These are phyloP conservation scores for Pseudopithomyces maydicus DNA, from an alignment of 2,329 filamentous ascomycete genomes.

Conservation along the genomic window DNA sequence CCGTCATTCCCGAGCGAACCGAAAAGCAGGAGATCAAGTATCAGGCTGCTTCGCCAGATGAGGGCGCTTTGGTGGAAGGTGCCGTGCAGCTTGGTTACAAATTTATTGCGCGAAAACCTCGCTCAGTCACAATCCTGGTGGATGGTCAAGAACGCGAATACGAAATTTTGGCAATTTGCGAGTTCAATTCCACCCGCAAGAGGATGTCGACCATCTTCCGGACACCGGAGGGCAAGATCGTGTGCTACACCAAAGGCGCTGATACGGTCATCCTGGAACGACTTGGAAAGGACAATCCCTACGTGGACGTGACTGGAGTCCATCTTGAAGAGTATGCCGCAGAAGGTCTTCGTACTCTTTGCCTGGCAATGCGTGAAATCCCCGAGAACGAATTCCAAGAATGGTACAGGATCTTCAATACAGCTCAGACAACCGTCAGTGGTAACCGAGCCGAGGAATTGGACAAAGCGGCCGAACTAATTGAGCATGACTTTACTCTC, in stretches of 20 bases:
- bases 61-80: constrained; percentile 94
- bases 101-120: constrained; percentile 88
- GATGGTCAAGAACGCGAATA: constrained; percentile 76
- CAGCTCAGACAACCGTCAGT: constrained; percentile 84
- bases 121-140: constrained; percentile 81
- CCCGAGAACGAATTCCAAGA: constrained; percentile 86
- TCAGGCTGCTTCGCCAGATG: constrained; percentile 95
- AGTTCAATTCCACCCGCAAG: constrained; percentile 98
- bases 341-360: constrained; percentile 91
- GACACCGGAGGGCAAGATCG: constrained; percentile 92
- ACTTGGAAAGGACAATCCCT: constrained; percentile 76
- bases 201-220: constrained; percentile 98
- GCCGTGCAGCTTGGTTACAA: constrained; percentile 84
- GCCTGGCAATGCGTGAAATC: constrained; percentile 91
- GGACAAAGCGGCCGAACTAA: constrained; percentile 94
- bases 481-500: constrained; percentile 89
- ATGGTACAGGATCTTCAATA: constrained; percentile 86
- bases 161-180: constrained; percentile 92
- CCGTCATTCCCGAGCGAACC: constrained; percentile 90
- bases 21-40: constrained; percentile 90
- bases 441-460: constrained; percentile 93
- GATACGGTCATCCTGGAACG: constrained; percentile 97
- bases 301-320: constrained; percentile 85
- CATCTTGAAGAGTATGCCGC: constrained; percentile 99
- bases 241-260: constrained; percentile 93